A percentile compares a stretch with the other conserved stretches of the same genome.
Conservation (phyloP, 108 stramenopile species). For the Cyclostephanos invisitatus region DNA sequence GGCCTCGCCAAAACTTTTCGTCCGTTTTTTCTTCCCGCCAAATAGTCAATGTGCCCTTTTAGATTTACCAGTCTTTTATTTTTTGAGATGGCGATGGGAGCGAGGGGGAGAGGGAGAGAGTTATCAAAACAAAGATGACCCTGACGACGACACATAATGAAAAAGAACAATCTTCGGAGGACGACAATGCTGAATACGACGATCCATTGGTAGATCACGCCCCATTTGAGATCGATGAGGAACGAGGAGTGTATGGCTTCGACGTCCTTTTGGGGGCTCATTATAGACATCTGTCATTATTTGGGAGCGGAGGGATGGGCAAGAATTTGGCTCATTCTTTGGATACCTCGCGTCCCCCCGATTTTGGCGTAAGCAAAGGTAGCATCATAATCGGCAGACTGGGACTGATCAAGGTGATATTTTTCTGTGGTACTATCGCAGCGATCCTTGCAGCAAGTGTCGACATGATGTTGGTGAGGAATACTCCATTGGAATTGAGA, state of each 20-base stretch:
- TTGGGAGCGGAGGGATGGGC: background rate
- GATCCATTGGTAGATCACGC: background rate
- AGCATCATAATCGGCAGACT: constrained; percentile 3
- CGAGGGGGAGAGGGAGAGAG: no score
- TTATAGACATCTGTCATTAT: background rate
- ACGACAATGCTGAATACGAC: background rate
- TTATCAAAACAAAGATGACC: no score
- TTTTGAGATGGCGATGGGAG: no score
- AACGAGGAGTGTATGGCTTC: background rate
- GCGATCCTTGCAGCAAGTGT: constrained; percentile 11
- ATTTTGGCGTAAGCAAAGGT: background rate
- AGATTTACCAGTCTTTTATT: no score
- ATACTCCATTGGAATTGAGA: background rate
- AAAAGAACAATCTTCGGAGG: background rate
- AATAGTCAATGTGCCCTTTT: no score
- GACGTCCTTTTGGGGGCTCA: background rate
- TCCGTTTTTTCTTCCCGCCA: no score
- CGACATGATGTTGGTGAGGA: background rate
- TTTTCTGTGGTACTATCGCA: constrained; percentile 2
- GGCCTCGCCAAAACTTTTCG: no score
- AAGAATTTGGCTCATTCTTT: background rate
- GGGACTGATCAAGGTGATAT: background rate
- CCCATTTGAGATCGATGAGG: background rate
- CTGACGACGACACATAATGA: no score
- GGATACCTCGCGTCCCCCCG: background rate